phyloP scores from a whole-genome alignment of 441 rosid species.

The Populus hybrid region DNA sequence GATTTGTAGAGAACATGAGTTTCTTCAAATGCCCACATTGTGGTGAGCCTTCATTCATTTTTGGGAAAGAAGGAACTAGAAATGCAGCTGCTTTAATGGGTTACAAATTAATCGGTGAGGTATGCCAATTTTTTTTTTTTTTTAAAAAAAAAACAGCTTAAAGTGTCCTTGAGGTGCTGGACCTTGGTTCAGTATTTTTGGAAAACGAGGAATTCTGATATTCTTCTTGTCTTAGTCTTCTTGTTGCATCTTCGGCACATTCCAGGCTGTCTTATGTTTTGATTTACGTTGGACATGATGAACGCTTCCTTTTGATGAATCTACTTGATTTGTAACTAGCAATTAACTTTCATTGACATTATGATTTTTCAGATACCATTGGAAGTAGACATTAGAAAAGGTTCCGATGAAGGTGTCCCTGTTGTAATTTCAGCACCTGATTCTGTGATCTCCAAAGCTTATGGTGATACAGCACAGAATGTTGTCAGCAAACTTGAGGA shows the following conservation, averaged over 20 bases:
- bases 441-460: conserved; percentile 69
- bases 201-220: too few species aligned
- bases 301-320: too few species aligned
- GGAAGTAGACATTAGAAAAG: conserved; percentile 67
- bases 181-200: neutral
- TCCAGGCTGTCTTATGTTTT: neutral
- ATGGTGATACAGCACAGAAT: conserved; percentile 52
- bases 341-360: too few species aligned
- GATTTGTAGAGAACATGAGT: conserved; percentile 97
- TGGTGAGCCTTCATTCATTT: conserved; percentile 74
- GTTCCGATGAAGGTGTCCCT: conserved; percentile 78
- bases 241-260: neutral
- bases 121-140: conserved; percentile 25
- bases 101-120: conserved; percentile 80
- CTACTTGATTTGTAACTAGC: too few species aligned
- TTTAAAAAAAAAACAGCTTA: neutral
- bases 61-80: conserved; percentile 77
- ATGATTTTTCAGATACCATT: conserved; percentile 66
- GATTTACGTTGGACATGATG: neutral
- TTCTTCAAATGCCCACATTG: conserved; percentile 86
- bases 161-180: too few species aligned
- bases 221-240: neutral
- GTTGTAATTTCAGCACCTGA: conserved; percentile 68
- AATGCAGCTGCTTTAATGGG: conserved; percentile 67
- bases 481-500: conserved; percentile 58